Evolutionary conservation across 23 red algal genomes (phyloP).

Genomic region (Agarophyton chilense): DNA sequence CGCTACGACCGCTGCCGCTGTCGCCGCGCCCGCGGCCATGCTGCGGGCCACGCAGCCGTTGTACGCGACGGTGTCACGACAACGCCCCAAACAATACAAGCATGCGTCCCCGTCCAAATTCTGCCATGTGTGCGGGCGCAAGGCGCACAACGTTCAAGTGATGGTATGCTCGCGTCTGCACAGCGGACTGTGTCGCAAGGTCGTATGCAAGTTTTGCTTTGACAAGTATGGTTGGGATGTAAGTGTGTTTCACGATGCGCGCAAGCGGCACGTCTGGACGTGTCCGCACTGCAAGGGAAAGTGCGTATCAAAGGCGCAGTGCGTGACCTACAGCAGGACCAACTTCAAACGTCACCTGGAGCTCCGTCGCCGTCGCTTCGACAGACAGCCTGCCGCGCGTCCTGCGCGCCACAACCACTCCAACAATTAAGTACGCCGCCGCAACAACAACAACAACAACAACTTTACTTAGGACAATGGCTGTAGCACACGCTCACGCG

Average conservation of each 20-base stretch:
- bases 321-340: constrained; percentile 58
- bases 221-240: constrained; percentile 55
- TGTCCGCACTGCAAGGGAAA: constrained; percentile 63
- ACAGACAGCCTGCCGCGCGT: constrained; percentile 11
- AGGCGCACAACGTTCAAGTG: constrained; percentile 40
- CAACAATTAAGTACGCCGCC: too few relatives aligned
- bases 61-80: constrained; percentile 44
- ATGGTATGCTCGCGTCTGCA: constrained; percentile 45
- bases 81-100: constrained; percentile 65
- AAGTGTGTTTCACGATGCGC: constrained; percentile 26
- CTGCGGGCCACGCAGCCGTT: too few relatives aligned
- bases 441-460: too few relatives aligned
- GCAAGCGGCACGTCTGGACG: constrained; percentile 31
- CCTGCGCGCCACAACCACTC: too few relatives aligned
- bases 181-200: constrained; percentile 60
- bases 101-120: constrained; percentile 37
- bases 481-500: not conserved
- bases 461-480: not conserved
- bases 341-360: constrained; percentile 63
- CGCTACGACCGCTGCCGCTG: too few relatives aligned
- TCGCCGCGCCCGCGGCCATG: too few relatives aligned
- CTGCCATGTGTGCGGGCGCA: constrained; percentile 71
- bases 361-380: constrained; percentile 29
- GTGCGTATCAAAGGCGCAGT: constrained; percentile 57
- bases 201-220: constrained; percentile 75